phyloP scores from a whole-genome alignment of 2,329 filamentous ascomycete genomes.

The Penicillium sp. region DNA sequence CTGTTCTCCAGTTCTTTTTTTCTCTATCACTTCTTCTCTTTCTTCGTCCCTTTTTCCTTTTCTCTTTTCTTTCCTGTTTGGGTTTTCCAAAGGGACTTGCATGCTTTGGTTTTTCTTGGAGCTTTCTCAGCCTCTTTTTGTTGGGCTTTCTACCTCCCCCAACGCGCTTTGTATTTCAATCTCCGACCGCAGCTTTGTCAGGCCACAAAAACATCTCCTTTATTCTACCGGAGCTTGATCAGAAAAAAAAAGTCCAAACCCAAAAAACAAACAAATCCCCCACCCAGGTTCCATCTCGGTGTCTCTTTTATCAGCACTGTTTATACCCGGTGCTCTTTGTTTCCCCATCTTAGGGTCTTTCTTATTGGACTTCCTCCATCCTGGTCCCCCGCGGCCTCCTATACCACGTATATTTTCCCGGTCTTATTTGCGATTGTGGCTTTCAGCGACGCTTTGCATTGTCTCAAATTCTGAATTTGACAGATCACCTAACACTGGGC shows the following conservation, averaged over 20 bases:
- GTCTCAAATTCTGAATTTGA: constrained; percentile 19
- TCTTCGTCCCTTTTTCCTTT: constrained; percentile 22
- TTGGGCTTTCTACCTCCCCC: constrained; percentile 11
- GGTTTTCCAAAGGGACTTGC: constrained; percentile 22
- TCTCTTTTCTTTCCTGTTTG: constrained; percentile 28
- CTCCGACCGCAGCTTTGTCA: constrained; percentile 11
- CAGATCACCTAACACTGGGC: constrained; percentile 4
- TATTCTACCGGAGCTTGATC: neutral
- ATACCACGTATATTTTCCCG: constrained; percentile 11
- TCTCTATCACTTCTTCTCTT: constrained; percentile 15
- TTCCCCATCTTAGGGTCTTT: constrained; percentile 5
- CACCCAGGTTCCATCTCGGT: neutral
- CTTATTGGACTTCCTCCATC: constrained; percentile 6
- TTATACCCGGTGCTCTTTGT: constrained; percentile 14
- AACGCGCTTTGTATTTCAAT: constrained; percentile 8
- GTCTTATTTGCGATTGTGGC: constrained; percentile 20
- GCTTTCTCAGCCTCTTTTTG: constrained; percentile 7
- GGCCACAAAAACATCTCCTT: neutral
- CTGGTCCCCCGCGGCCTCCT: constrained; percentile 10
- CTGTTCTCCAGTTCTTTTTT: constrained; percentile 13
- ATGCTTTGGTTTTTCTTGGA: constrained; percentile 13
- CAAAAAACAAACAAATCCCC: neutral
- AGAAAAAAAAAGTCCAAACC: neutral
- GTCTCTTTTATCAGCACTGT: constrained; percentile 10
- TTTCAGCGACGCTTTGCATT: constrained; percentile 29